phyloP scores from a whole-genome alignment of 73 alveolate species.

The Paramecium biaurelia region DNA sequence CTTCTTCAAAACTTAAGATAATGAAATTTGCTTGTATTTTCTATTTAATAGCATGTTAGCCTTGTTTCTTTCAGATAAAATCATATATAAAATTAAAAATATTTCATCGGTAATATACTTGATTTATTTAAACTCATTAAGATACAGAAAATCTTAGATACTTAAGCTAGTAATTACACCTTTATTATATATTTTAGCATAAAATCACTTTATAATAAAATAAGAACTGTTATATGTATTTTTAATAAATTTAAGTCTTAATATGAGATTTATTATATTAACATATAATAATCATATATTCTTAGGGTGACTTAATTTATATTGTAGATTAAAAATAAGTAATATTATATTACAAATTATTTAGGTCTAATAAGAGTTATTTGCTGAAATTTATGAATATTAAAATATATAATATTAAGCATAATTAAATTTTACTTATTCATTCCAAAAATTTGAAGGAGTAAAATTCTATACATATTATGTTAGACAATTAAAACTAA shows the following conservation, averaged over 20 bases:
- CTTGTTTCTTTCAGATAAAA: conserved; percentile 14
- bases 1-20: neutral
- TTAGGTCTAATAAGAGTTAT: neutral
- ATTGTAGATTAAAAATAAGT: neutral
- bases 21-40: neutral
- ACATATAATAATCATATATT: too few relatives aligned
- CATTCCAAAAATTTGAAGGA: too few relatives aligned
- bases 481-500: too few relatives aligned
- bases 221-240: neutral
- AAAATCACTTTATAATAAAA: neutral
- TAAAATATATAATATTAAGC: too few relatives aligned
- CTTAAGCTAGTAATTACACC: neutral
- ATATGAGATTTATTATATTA: neutral
- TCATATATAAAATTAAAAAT: neutral
- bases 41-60: neutral
- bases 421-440: too few relatives aligned
- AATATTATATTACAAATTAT: too few relatives aligned
- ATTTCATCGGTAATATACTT: neutral
- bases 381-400: neutral
- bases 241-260: neutral
- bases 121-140: neutral
- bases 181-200: neutral
- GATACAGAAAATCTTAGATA: neutral
- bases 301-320: neutral
- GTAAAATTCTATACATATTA: too few relatives aligned